Conservation (phyloP, 2,329 filamentous ascomycete species). For the Chalaropsis thielavioides region DNA sequence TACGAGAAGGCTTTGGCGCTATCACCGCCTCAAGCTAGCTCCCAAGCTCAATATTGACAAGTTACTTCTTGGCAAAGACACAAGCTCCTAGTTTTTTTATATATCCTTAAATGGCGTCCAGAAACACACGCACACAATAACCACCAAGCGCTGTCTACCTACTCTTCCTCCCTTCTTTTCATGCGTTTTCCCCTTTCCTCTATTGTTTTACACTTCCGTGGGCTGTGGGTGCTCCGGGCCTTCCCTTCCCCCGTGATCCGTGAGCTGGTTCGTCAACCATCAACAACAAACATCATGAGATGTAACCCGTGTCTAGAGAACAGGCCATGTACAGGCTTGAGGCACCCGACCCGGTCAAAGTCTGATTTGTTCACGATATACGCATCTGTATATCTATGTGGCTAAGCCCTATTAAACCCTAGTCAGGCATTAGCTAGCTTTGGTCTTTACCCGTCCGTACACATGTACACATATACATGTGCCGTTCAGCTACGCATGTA, state of each 20-base stretch:
- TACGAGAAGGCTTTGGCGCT: slow-evolving; percentile 6
- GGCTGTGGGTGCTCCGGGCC: neutral
- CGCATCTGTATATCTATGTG: neutral
- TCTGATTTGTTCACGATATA: neutral
- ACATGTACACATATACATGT: neutral
- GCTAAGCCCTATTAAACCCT: neutral
- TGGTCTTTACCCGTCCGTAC: neutral
- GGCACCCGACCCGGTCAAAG: neutral
- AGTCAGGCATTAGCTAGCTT: too few species aligned
- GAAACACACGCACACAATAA: neutral
- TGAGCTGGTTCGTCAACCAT: neutral
- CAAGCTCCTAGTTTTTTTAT: neutral
- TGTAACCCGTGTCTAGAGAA: neutral
- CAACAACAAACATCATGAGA: neutral
- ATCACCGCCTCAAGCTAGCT: neutral
- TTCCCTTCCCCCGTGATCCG: neutral
- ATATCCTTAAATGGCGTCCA: neutral
- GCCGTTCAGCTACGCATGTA: neutral
- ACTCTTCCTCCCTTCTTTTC: neutral
- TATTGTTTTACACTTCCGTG: neutral
- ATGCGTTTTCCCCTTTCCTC: neutral
- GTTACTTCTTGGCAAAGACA: neutral
- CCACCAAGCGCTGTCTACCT: neutral
- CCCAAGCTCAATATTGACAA: neutral
- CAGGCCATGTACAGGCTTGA: neutral